These are phyloP conservation scores for Trametes sp. DNA, from an alignment of 1,284 basidiomycete species.

Conservation along the genomic window DNA sequence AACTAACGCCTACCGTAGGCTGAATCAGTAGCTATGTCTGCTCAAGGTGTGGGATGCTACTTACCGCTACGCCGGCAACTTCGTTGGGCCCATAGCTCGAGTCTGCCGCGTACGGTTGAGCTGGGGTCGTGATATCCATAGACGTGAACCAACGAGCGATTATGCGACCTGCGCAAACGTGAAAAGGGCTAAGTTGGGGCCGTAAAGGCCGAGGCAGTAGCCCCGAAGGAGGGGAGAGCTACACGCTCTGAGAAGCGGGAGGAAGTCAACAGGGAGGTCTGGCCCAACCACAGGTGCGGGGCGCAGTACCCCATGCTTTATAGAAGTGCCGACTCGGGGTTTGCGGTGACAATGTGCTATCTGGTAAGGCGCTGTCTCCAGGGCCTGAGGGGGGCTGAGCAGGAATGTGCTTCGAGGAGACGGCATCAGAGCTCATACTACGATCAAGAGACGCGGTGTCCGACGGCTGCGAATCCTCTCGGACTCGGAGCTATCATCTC, in stretches of 20 bases:
- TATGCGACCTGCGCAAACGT: constrained; percentile 16
- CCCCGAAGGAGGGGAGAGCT: constrained; percentile 8
- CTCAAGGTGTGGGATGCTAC: background rate
- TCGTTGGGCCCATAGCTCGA: constrained; percentile 27
- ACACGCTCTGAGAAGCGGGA: constrained; percentile 7
- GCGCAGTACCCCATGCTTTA: constrained; percentile 1
- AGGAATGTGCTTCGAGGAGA: background rate
- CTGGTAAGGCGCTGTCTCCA: background rate
- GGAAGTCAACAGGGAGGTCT: background rate
- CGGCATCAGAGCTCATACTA: background rate
- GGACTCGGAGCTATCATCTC: no score
- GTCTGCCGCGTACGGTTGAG: constrained; percentile 3
- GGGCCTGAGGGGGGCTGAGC: background rate
- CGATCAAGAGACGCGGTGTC: constrained; percentile 2
- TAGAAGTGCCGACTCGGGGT: background rate
- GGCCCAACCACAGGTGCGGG: background rate
- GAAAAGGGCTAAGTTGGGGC: constrained; percentile 21
- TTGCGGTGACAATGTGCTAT: no score
- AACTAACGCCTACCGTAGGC: constrained; percentile 34
- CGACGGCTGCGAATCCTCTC: constrained; percentile 4
- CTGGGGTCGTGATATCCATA: background rate
- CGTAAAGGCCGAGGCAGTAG: constrained; percentile 17
- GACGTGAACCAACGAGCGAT: constrained; percentile 7
- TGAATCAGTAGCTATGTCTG: background rate
- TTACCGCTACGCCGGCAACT: constrained; percentile 31